Percentiles rank a stretch among this genome's conserved stretches.
These are phyloP conservation scores for Polytrichum commune DNA, from an alignment of 225 moss, liverwort and hornwort species.

Conservation along the genomic window DNA sequence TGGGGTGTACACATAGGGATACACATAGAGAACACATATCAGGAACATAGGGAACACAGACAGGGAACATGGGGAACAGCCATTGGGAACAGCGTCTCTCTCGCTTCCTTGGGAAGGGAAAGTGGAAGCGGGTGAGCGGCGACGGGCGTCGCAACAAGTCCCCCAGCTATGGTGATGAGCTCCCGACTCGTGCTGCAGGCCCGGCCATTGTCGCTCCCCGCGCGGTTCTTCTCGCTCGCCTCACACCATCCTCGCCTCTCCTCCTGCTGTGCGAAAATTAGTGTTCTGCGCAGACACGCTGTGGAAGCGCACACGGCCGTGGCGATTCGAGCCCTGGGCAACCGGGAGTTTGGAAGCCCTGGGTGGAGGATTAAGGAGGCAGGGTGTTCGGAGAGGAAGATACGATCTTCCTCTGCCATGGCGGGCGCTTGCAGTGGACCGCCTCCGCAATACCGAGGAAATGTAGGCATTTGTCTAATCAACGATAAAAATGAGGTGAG, in stretches of 20 bases:
- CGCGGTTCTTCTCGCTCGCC: background rate
- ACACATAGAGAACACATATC: no score
- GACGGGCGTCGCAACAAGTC: no score
- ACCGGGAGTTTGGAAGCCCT: constrained; percentile 1
- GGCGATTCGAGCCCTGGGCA: background rate
- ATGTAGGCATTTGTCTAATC: constrained; percentile 82
- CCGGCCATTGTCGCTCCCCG: constrained; percentile 18
- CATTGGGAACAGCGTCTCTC: no score
- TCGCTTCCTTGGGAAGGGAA: no score
- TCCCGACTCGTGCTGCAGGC: constrained; percentile 14
- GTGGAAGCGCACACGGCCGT: background rate
- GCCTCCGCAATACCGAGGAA: constrained; percentile 63
- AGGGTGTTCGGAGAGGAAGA: background rate
- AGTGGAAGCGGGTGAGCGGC: no score
- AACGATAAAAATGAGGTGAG: constrained; percentile 65
- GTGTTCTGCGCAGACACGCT: background rate
- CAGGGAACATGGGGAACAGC: no score
- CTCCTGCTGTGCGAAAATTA: background rate
- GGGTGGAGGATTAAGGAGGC: background rate
- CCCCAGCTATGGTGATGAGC: constrained; percentile 22
- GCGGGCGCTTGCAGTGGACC: constrained; percentile 25
- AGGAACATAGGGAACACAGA: no score
- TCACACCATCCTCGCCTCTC: background rate
- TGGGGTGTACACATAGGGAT: no score
- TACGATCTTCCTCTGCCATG: constrained; percentile 18